These are phyloP conservation scores for Casuarina equisetifolia DNA, from an alignment of 306 rosid genomes.

Conservation along the genomic window DNA sequence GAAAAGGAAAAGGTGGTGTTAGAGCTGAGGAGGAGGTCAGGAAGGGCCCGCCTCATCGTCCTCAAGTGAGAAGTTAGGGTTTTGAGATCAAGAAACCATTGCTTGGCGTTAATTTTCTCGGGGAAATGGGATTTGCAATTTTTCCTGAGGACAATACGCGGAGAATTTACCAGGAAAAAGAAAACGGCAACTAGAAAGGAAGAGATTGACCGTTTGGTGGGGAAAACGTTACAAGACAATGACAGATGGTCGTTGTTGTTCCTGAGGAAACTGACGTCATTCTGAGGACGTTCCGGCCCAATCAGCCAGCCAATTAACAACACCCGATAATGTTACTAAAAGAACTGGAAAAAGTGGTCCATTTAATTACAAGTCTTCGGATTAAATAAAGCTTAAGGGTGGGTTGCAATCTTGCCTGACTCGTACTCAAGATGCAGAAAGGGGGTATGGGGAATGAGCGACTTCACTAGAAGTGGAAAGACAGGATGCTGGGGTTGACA, in stretches of 20 bases:
- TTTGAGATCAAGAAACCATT: conserved; percentile 36
- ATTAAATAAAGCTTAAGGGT: too few relatives aligned
- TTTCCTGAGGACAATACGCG: conserved; percentile 1
- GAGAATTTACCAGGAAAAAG: neutral
- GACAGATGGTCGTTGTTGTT: neutral
- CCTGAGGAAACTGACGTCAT: neutral
- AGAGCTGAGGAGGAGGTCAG: conserved; percentile 25
- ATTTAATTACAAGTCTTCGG: too few relatives aligned
- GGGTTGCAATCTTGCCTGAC: too few relatives aligned
- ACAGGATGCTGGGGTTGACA: too few relatives aligned
- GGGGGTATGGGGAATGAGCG: too few relatives aligned
- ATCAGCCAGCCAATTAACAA: too few relatives aligned
- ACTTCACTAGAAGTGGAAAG: too few relatives aligned
- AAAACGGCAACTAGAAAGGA: neutral
- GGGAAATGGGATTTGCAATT: conserved; percentile 2
- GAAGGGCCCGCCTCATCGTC: conserved; percentile 73
- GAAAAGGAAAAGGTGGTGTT: neutral
- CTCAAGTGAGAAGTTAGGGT: conserved; percentile 32
- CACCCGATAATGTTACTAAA: too few relatives aligned
- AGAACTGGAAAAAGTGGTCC: too few relatives aligned
- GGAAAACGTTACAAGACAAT: neutral
- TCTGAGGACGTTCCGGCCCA: too few relatives aligned
- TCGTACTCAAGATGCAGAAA: too few relatives aligned
- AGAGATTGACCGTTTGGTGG: neutral
- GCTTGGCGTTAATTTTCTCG: conserved; percentile 33